Conservation (phyloP, 768 basidiomycete genomes). For the Amanita fuliginea region DNA sequence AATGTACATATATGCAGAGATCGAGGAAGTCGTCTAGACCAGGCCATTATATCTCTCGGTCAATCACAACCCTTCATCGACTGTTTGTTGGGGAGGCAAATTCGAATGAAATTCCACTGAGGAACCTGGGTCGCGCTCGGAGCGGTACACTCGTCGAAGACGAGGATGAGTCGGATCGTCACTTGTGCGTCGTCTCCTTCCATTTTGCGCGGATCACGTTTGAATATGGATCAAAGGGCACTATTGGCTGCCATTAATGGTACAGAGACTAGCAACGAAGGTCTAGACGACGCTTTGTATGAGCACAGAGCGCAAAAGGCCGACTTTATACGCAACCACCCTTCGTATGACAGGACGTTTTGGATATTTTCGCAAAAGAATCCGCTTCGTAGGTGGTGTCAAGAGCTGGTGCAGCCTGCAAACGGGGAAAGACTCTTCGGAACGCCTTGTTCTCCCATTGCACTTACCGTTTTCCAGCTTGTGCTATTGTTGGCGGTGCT, state of each 20-base stretch:
- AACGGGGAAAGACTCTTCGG: slow-evolving; percentile 86
- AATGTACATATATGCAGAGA: slow-evolving; percentile 1
- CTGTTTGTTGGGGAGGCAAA: slow-evolving; percentile 50
- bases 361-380: slow-evolving; percentile 84
- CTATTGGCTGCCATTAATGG: slow-evolving; percentile 54
- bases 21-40: slow-evolving; percentile 21
- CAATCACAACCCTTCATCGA: slow-evolving; percentile 48
- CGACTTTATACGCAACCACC: slow-evolving; percentile 83
- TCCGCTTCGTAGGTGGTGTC: slow-evolving; percentile 60
- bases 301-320: slow-evolving; percentile 70
- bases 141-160: slow-evolving; percentile 21
- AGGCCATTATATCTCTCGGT: slow-evolving; percentile 44
- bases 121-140: slow-evolving; percentile 36
- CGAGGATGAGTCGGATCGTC: slow-evolving; percentile 61
- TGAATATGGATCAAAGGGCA: slow-evolving; percentile 33
- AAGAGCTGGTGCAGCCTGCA: slow-evolving; percentile 73
- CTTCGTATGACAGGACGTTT: slow-evolving; percentile 81
- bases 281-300: slow-evolving; percentile 47
- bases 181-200: slow-evolving; percentile 41
- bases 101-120: slow-evolving; percentile 46
- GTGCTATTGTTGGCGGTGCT: slow-evolving; percentile 66
- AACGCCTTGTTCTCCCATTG: slow-evolving; percentile 48
- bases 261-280: slow-evolving; percentile 36
- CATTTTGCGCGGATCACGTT: background rate
- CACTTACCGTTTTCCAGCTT: slow-evolving; percentile 65